A percentile compares a stretch with the other conserved stretches of the same genome.
Conservation (phyloP, 495 filamentous ascomycete genomes). For the Beverwykella pulmonaria region DNA sequence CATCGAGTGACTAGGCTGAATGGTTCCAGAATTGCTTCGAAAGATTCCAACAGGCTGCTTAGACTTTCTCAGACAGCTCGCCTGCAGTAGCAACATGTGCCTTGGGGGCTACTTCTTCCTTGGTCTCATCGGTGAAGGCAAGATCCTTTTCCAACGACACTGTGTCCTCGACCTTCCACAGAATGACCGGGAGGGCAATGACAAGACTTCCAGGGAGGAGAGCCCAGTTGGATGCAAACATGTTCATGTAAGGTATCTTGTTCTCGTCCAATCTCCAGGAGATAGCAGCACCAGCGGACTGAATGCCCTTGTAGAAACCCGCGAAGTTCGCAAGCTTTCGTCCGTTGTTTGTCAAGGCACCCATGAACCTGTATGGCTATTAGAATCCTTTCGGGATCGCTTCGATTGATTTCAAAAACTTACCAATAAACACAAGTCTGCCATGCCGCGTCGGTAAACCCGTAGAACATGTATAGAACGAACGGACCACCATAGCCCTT, state of each 20-base stretch:
- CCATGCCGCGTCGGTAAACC: constrained; percentile 85
- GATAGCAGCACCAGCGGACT: constrained; percentile 88
- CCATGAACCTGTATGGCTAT: constrained; percentile 73
- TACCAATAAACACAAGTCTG: constrained; percentile 88
- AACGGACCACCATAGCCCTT: constrained; percentile 75
- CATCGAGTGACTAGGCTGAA: too few species aligned
- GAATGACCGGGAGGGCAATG: constrained; percentile 77
- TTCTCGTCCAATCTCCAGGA: constrained; percentile 74
- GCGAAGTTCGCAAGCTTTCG: constrained; percentile 91
- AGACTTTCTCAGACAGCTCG: constrained; percentile 27
- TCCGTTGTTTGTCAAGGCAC: constrained; percentile 84
- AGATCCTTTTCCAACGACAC: constrained; percentile 75
- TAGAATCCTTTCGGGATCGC: neutral
- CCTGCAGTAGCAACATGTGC: neutral
- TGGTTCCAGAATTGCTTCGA: neutral
- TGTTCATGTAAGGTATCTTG: constrained; percentile 62
- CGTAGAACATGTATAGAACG: constrained; percentile 93
- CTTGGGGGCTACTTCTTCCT: constrained; percentile 59
- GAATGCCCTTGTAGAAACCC: constrained; percentile 97
- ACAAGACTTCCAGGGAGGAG: constrained; percentile 71
- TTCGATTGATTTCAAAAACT: constrained; percentile 37
- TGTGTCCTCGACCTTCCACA: constrained; percentile 74
- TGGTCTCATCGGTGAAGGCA: constrained; percentile 78
- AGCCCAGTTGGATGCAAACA: constrained; percentile 64
- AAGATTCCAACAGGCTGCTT: neutral